Conservation (phyloP, 768 basidiomycete species). For the Steccherinum ochraceum region DNA sequence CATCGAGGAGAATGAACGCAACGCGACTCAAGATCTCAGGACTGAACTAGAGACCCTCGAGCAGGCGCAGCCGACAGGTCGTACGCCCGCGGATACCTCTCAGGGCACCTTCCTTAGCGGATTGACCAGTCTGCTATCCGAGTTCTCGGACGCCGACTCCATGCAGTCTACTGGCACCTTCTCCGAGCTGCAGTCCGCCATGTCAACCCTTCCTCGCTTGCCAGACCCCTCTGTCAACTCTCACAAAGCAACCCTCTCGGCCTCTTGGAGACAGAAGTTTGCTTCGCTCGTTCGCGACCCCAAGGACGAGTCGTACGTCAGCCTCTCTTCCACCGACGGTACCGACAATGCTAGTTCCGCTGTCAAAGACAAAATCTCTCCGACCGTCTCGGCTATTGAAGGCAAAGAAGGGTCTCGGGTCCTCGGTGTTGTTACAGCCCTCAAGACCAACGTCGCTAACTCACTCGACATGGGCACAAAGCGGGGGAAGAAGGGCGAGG, state of each 20-base stretch:
- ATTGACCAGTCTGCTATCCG: neutral
- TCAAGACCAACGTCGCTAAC: neutral
- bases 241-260: neutral
- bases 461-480: neutral
- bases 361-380: neutral
- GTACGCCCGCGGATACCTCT: neutral
- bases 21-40: constrained; percentile 10
- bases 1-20: constrained; percentile 11
- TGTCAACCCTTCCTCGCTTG: neutral
- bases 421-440: neutral
- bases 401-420: neutral
- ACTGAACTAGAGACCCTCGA: constrained; percentile 1
- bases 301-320: neutral
- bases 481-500: neutral
- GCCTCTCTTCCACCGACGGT: neutral
- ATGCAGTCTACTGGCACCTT: neutral
- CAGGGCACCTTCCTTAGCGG: neutral
- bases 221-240: neutral
- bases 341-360: neutral
- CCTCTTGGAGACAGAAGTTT: neutral
- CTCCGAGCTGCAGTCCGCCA: neutral
- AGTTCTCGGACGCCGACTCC: neutral
- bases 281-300: neutral
- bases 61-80: neutral
- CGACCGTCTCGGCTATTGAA: neutral